These are phyloP conservation scores for Sechiopsis laciniata DNA, from an alignment of 306 rosid genomes.

Conservation along the genomic window DNA sequence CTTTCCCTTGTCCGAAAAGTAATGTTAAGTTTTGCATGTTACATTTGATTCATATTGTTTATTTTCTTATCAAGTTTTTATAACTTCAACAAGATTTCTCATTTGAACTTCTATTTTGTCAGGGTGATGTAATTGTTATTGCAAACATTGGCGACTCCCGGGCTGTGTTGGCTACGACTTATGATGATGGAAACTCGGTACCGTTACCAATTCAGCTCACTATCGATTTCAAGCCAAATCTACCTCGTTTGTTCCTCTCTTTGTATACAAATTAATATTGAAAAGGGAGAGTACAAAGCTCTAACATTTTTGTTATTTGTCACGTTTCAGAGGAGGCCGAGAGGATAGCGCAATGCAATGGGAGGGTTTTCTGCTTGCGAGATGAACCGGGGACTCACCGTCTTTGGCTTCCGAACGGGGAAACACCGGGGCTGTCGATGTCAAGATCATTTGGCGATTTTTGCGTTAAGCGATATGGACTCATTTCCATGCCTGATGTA, in stretches of 20 bases:
- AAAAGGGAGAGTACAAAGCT: not conserved
- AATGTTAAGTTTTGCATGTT: slow-evolving; percentile 7
- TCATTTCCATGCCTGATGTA: slow-evolving; percentile 83
- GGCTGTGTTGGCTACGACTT: slow-evolving; percentile 72
- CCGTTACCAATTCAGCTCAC: slow-evolving; percentile 59
- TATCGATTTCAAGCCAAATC: slow-evolving; percentile 85
- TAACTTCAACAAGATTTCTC: not conserved
- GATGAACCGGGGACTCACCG: slow-evolving; percentile 86
- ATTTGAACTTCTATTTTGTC: not conserved
- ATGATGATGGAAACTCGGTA: slow-evolving; percentile 57
- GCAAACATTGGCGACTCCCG: slow-evolving; percentile 96
- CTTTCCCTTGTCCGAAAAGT: slow-evolving; percentile 84
- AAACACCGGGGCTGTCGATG: slow-evolving; percentile 82
- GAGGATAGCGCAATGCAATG: slow-evolving; percentile 69
- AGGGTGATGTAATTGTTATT: slow-evolving; percentile 66
- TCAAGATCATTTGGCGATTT: slow-evolving; percentile 93
- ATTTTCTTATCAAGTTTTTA: not conserved
- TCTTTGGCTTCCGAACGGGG: slow-evolving; percentile 68
- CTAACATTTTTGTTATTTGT: slow-evolving; percentile 19
- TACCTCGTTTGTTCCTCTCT: slow-evolving; percentile 63
- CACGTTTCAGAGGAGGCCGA: slow-evolving; percentile 68
- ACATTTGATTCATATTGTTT: not conserved
- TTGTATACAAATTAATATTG: not conserved
- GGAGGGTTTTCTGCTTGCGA: slow-evolving; percentile 62
- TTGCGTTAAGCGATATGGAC: slow-evolving; percentile 69